These are phyloP conservation scores for Phytopythium chamaehyphon DNA, from an alignment of 352 stramenopile genomes.

Conservation along the genomic window DNA sequence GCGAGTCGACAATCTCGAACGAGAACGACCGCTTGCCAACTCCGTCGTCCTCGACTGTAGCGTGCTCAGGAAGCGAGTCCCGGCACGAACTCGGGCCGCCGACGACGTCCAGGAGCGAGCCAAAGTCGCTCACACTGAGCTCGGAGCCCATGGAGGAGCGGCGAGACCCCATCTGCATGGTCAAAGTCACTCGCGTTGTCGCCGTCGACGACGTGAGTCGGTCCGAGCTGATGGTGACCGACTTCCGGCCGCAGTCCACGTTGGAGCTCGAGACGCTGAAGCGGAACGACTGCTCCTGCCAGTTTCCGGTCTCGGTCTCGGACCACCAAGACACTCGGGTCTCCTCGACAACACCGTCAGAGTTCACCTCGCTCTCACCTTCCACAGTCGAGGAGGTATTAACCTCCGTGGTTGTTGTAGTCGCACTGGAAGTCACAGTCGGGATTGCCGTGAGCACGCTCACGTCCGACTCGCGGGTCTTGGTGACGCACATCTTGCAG, in stretches of 20 bases:
- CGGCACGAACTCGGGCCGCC: conserved; percentile 13
- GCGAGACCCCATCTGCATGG: background rate
- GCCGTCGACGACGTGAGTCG: background rate
- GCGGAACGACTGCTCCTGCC: conserved; percentile 28
- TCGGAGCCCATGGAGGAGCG: conserved; percentile 29
- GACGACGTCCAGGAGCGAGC: conserved; percentile 22
- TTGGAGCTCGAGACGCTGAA: conserved; percentile 28
- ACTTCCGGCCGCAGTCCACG: conserved; percentile 12
- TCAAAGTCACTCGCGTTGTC: conserved; percentile 12
- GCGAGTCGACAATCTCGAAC: conserved; percentile 33
- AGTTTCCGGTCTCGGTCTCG: conserved; percentile 31
- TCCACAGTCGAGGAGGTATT: background rate
- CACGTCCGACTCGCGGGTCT: conserved; percentile 35
- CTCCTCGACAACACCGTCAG: conserved; percentile 7
- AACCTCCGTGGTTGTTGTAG: background rate
- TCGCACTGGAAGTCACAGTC: conserved; percentile 8
- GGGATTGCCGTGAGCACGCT: conserved; percentile 7
- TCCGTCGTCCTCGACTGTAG: conserved; percentile 9
- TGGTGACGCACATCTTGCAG: conserved; percentile 49
- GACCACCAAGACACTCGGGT: conserved; percentile 37
- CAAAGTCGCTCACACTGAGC: conserved; percentile 15
- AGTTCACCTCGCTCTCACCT: background rate
- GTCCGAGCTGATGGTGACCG: conserved; percentile 11
- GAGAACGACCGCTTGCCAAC: conserved; percentile 30
- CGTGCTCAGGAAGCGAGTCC: conserved; percentile 10